Evolutionary conservation across 2,329 filamentous ascomycete genomes (phyloP).

Genomic region (Neopestalotiopsis sp.): DNA sequence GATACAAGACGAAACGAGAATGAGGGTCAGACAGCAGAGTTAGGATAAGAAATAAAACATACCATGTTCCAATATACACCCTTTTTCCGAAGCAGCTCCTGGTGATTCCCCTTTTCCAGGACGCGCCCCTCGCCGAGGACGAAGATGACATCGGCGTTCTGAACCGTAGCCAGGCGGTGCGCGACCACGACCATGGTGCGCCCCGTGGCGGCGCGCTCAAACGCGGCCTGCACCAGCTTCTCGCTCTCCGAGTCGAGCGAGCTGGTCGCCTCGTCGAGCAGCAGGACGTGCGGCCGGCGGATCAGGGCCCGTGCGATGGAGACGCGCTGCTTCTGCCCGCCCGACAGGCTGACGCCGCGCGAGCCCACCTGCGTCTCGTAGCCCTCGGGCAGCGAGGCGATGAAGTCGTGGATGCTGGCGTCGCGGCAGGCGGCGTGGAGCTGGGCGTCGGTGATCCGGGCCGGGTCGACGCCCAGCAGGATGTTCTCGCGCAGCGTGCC

Average conservation of each 20-base stretch:
- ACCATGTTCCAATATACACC: constrained; percentile 66
- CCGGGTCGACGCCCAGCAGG: constrained; percentile 63
- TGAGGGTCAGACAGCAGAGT: neutral
- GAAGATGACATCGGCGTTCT: constrained; percentile 81
- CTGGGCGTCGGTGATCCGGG: constrained; percentile 52
- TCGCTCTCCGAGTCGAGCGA: constrained; percentile 65
- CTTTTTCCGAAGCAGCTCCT: constrained; percentile 53
- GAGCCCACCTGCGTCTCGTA: constrained; percentile 72
- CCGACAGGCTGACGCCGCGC: constrained; percentile 68
- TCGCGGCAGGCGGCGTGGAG: constrained; percentile 60
- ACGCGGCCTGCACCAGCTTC: constrained; percentile 67
- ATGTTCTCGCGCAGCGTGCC: constrained; percentile 69
- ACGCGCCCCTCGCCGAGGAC: constrained; percentile 72
- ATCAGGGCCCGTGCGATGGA: constrained; percentile 73
- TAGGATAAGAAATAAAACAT: constrained; percentile 14
- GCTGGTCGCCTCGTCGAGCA: constrained; percentile 76
- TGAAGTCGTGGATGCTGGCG: constrained; percentile 75
- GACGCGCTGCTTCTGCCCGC: constrained; percentile 75
- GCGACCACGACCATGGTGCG: constrained; percentile 77
- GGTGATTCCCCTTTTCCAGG: constrained; percentile 58
- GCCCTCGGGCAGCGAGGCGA: constrained; percentile 68
- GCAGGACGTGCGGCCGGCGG: constrained; percentile 66
- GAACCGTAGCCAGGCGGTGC: constrained; percentile 77
- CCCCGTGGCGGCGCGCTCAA: constrained; percentile 66
- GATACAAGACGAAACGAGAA: neutral